phyloP scores from a whole-genome alignment of 2,329 filamentous ascomycete species.

The Coniochaeta sp. region DNA sequence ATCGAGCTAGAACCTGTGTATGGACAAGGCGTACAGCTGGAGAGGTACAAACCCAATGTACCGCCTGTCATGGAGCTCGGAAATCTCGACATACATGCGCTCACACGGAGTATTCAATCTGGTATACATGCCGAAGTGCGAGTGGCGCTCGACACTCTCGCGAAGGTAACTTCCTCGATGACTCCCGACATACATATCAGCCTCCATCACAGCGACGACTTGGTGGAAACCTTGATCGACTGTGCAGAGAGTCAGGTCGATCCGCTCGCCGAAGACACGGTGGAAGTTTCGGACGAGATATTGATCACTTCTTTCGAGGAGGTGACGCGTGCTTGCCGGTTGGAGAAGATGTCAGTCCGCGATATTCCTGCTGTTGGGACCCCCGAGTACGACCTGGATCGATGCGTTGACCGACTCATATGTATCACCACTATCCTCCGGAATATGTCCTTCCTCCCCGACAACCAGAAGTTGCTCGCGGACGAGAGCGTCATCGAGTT shows the following conservation, averaged over 20 bases:
- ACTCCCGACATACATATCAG: slow-evolving; percentile 50
- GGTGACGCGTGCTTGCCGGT: slow-evolving; percentile 67
- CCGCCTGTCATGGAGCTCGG: slow-evolving; percentile 74
- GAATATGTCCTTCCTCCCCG: slow-evolving; percentile 79
- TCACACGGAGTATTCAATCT: slow-evolving; percentile 84
- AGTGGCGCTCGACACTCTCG: slow-evolving; percentile 77
- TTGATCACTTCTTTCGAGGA: slow-evolving; percentile 83
- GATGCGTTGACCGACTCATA: slow-evolving; percentile 78
- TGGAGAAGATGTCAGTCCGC: slow-evolving; percentile 65
- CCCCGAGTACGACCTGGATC: slow-evolving; percentile 72
- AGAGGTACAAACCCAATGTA: slow-evolving; percentile 63
- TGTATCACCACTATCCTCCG: slow-evolving; percentile 88
- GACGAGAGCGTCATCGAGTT: slow-evolving; percentile 76
- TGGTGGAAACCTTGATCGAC: slow-evolving; percentile 82
- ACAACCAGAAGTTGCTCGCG: slow-evolving; percentile 68
- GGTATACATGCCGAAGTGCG: slow-evolving; percentile 88
- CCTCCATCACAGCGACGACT: slow-evolving; percentile 72
- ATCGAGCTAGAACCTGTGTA: slow-evolving; percentile 60
- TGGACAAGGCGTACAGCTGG: slow-evolving; percentile 59
- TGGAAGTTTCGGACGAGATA: slow-evolving; percentile 81
- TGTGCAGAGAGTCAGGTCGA: slow-evolving; percentile 88
- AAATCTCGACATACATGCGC: slow-evolving; percentile 79
- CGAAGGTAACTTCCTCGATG: slow-evolving; percentile 56
- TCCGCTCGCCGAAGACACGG: slow-evolving; percentile 72
- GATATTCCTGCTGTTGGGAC: slow-evolving; percentile 70